Evolutionary conservation across 2,329 filamentous ascomycete species (phyloP).

Genomic region (Phyllachora maydis): DNA sequence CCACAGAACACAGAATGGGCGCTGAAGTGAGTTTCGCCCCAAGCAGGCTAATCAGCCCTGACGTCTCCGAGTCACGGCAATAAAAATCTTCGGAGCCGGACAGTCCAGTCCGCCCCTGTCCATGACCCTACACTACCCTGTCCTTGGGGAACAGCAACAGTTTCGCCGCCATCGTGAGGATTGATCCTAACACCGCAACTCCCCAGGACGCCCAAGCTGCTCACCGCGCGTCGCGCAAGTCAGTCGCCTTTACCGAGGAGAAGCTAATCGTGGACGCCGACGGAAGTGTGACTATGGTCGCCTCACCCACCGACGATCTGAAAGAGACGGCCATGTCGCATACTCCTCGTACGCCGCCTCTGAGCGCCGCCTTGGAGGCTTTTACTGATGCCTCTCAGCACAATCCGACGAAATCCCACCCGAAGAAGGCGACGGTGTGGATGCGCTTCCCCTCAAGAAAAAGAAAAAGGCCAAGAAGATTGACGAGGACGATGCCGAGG

Average conservation of each 20-base stretch:
- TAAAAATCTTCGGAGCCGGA: too few relatives aligned
- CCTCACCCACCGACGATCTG: conserved; percentile 47
- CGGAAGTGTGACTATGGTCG: conserved; percentile 62
- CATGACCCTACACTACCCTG: neutral
- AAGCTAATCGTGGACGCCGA: conserved; percentile 75
- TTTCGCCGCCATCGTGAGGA: too few relatives aligned
- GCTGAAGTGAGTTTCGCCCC: conserved; percentile 12
- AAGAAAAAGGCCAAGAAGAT: conserved; percentile 43
- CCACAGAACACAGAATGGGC: conserved; percentile 11
- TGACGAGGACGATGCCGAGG: too few relatives aligned
- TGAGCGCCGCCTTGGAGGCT: conserved; percentile 29
- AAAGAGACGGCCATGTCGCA: conserved; percentile 72
- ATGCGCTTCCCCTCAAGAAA: conserved; percentile 47
- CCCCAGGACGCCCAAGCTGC: conserved; percentile 16
- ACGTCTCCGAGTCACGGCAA: conserved; percentile 4
- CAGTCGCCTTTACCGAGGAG: conserved; percentile 81
- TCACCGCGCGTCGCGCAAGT: conserved; percentile 44
- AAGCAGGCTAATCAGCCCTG: conserved; percentile 4
- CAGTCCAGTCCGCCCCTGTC: conserved; percentile 1
- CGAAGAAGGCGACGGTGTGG: conserved; percentile 39
- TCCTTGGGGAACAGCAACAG: too few relatives aligned
- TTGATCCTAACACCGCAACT: too few relatives aligned
- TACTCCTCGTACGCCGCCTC: conserved; percentile 43
- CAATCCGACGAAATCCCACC: conserved; percentile 12
- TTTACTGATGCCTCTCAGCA: conserved; percentile 30